Evolutionary conservation across 176 grass and related monocot species (phyloP).

Genomic region (Avena sativa): DNA sequence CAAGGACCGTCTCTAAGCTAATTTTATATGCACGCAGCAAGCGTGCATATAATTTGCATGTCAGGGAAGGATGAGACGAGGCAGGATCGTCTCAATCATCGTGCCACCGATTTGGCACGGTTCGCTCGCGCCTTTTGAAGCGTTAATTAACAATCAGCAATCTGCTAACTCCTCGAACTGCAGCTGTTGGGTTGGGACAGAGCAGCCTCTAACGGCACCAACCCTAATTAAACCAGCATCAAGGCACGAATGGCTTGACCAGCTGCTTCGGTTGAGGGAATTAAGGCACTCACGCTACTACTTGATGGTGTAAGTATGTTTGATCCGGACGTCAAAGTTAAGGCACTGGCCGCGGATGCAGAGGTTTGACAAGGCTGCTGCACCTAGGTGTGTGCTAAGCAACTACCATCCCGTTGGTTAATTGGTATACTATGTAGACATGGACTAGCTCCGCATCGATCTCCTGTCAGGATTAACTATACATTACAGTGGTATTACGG

Average conservation of each 20-base stretch:
- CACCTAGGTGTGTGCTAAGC: neutral
- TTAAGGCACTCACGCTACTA: neutral
- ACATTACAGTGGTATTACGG: neutral
- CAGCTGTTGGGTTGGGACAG: neutral
- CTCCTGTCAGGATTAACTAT: neutral
- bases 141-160: neutral
- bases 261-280: neutral
- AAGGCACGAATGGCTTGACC: neutral
- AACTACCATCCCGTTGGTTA: neutral
- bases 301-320: neutral
- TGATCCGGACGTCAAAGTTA: neutral
- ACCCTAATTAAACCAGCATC: neutral
- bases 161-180: neutral
- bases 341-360: neutral
- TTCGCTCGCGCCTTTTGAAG: neutral
- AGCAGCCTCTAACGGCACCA: neutral
- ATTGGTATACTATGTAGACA: too few relatives aligned
- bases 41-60: too few relatives aligned
- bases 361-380: neutral
- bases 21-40: too few relatives aligned
- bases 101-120: neutral
- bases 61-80: neutral
- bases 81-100: constrained; percentile 16
- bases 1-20: neutral
- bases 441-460: neutral